phyloP scores from a whole-genome alignment of 345 rosid genomes.

The Laguncularia racemosa region DNA sequence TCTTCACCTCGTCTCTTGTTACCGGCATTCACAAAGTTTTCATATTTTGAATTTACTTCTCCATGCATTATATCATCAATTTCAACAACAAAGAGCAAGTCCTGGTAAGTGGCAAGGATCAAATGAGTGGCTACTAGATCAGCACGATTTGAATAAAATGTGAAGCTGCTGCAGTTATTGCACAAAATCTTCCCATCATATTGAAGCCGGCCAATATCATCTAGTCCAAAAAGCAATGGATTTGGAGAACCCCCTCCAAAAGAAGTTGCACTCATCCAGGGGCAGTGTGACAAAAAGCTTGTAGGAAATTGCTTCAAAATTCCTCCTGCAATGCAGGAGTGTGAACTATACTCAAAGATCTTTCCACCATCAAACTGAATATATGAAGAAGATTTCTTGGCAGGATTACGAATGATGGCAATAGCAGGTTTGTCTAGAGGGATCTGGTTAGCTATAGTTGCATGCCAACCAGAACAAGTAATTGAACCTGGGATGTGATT shows the following conservation, averaged over 20 bases:
- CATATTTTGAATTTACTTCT: conserved; percentile 45
- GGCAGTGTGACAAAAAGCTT: conserved; percentile 58
- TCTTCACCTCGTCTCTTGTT: conserved; percentile 56
- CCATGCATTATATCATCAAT: conserved; percentile 53
- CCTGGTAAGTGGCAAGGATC: conserved; percentile 78
- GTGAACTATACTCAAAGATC: conserved; percentile 42
- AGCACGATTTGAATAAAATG: conserved; percentile 71
- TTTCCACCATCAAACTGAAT: conserved; percentile 84
- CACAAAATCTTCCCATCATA: conserved; percentile 53
- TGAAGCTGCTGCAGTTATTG: conserved; percentile 83
- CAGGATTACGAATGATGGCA: conserved; percentile 58
- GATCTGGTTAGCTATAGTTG: conserved; percentile 30
- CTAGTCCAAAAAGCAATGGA: conserved; percentile 75
- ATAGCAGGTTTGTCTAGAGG: conserved; percentile 46
- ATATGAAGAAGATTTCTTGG: conserved; percentile 53
- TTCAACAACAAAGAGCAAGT: conserved; percentile 75
- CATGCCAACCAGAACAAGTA: conserved; percentile 75
- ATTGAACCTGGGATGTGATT: conserved; percentile 48
- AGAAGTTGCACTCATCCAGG: conserved; percentile 60
- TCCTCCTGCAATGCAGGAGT: conserved; percentile 36
- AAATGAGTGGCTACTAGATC: conserved; percentile 69
- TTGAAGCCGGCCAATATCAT: conserved; percentile 73
- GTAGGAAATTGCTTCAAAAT: conserved; percentile 23
- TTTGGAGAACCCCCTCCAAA: conserved; percentile 25
- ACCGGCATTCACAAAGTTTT: conserved; percentile 34